Conservation (phyloP, 2,329 filamentous ascomycete genomes). For the Colletotrichum sp. region DNA sequence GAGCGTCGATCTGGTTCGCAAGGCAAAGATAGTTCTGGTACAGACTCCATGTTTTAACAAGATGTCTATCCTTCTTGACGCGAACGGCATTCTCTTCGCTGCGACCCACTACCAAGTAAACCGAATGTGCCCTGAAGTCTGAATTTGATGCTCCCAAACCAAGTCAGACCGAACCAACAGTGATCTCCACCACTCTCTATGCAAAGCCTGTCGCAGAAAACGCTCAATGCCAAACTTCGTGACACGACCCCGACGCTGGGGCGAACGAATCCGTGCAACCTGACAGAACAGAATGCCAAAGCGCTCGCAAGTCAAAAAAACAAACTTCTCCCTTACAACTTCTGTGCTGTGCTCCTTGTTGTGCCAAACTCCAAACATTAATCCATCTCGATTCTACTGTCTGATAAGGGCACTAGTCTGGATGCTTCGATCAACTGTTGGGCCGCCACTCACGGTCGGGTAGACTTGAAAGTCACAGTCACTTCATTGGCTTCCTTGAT, state of each 20-base stretch:
- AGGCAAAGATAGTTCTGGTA: neutral
- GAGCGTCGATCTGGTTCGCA: neutral
- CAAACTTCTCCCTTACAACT: neutral
- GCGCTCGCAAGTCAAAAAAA: neutral
- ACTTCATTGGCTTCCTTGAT: neutral
- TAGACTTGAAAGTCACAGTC: conserved; percentile 1
- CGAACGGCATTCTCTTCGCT: neutral
- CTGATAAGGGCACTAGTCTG: neutral
- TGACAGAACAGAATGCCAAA: neutral
- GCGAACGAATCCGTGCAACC: neutral
- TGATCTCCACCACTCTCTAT: neutral
- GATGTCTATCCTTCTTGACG: neutral
- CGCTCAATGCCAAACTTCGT: neutral
- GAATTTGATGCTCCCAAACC: neutral
- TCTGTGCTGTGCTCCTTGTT: neutral
- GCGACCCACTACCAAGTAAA: neutral
- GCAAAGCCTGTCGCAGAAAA: neutral
- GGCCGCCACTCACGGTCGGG: neutral
- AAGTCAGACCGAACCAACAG: neutral
- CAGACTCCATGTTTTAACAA: neutral
- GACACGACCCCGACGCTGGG: neutral
- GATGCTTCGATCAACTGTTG: neutral
- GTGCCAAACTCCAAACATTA: neutral
- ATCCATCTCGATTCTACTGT: neutral
- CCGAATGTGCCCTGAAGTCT: neutral